Evolutionary conservation across 805 yeast genomes (phyloP).

Genomic region (Starmerella roubikii): DNA sequence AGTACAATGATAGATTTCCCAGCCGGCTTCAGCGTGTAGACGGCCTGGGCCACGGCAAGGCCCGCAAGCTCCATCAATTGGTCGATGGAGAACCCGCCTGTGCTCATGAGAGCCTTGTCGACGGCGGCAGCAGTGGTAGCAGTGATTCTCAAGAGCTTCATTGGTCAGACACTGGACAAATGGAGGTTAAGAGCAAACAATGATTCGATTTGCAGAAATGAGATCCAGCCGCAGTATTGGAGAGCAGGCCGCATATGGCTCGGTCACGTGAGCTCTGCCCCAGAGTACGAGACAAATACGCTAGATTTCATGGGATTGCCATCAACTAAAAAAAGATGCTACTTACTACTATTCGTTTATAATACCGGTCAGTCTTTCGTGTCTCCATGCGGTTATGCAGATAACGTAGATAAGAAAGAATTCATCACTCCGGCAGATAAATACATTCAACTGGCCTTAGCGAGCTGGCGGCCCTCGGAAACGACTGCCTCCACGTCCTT

Average conservation of each 20-base stretch:
- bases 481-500: slow-evolving; percentile 16
- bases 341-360: too few relatives aligned
- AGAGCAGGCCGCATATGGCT: too few relatives aligned
- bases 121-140: slow-evolving; percentile 52
- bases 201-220: too few relatives aligned
- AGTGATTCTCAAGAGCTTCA: slow-evolving; percentile 16
- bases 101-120: slow-evolving; percentile 78
- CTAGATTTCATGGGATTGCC: too few relatives aligned
- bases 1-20: slow-evolving; percentile 47
- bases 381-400: slow-evolving; percentile 14
- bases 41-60: slow-evolving; percentile 79
- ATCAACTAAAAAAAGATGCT: too few relatives aligned
- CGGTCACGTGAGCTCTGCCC: too few relatives aligned
- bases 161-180: too few relatives aligned
- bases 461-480: slow-evolving; percentile 11
- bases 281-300: too few relatives aligned
- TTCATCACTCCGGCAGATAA: slow-evolving; percentile 8
- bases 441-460: not conserved
- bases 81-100: slow-evolving; percentile 67
- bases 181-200: too few relatives aligned
- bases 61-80: slow-evolving; percentile 97
- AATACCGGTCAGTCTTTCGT: not conserved
- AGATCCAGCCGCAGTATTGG: too few relatives aligned
- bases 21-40: slow-evolving; percentile 55
- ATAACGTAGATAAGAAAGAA: slow-evolving; percentile 13